phyloP scores from a whole-genome alignment of 805 yeast species.

The Barnettozyma sucrosica region DNA sequence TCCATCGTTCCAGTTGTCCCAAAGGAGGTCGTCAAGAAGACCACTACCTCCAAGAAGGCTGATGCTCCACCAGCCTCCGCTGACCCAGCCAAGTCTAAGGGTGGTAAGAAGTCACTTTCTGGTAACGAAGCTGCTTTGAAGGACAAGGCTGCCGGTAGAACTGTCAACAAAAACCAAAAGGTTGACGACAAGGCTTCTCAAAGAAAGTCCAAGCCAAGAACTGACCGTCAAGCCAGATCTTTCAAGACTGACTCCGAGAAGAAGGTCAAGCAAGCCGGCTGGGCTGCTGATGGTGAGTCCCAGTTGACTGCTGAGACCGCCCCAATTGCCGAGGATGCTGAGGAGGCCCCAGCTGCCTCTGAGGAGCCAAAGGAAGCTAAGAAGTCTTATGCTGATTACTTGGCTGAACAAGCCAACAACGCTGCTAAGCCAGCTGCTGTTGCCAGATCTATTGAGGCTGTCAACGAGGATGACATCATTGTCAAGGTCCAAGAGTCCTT shows the following conservation, averaged over 20 bases:
- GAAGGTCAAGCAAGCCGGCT: constrained; percentile 70
- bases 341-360: constrained; percentile 42
- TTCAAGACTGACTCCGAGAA: constrained; percentile 81
- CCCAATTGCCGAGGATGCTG: constrained; percentile 53
- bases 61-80: constrained; percentile 80
- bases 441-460: constrained; percentile 33
- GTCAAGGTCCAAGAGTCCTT: constrained; percentile 60
- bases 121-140: constrained; percentile 88
- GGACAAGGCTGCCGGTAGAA: constrained; percentile 66
- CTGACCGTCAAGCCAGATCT: constrained; percentile 83
- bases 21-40: constrained; percentile 75
- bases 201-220: constrained; percentile 42
- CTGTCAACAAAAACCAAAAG: constrained; percentile 43
- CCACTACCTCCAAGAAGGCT: constrained; percentile 80
- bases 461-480: constrained; percentile 49
- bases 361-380: constrained; percentile 43
- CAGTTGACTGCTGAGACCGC: constrained; percentile 65
- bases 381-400: constrained; percentile 82
- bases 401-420: constrained; percentile 61
- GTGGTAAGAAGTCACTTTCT: constrained; percentile 59
- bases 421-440: constrained; percentile 40
- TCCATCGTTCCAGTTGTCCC: constrained; percentile 44
- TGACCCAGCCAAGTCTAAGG: constrained; percentile 72
- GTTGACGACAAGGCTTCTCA: constrained; percentile 52
- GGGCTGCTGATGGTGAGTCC: constrained; percentile 76